Evolutionary conservation across 2,329 filamentous ascomycete genomes (phyloP).

Genomic region (Rhynchosporium agropyri): DNA sequence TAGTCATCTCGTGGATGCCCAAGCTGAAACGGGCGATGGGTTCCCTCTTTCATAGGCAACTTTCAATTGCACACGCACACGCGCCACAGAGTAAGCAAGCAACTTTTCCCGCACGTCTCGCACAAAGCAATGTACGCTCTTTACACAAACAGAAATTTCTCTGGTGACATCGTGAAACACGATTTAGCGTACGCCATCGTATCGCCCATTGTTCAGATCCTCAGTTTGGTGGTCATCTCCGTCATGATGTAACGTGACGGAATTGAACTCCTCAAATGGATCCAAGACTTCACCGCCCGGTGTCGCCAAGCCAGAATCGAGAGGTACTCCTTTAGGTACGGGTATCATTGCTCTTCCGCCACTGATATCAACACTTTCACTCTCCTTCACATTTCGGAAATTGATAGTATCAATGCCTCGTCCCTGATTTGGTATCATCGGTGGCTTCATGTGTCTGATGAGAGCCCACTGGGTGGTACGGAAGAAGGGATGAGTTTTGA

Average conservation of each 20-base stretch:
- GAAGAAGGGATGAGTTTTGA: conserved; percentile 97
- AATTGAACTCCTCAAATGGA: conserved; percentile 99
- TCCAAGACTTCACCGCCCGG: conserved; percentile 81
- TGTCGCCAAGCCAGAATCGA: conserved; percentile 84
- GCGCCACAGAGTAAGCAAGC: conserved; percentile 3
- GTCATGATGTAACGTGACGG: conserved; percentile 94
- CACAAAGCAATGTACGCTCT: conserved; percentile 15
- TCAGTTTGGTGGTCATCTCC: conserved; percentile 65
- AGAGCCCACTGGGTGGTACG: conserved; percentile 94
- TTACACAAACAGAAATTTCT: conserved; percentile 24
- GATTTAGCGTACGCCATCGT: conserved; percentile 25
- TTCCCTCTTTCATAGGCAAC: background rate
- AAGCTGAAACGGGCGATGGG: background rate
- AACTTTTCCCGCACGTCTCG: conserved; percentile 15
- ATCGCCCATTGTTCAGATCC: conserved; percentile 40
- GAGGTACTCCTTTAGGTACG: conserved; percentile 73
- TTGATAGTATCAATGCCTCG: conserved; percentile 92
- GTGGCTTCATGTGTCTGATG: conserved; percentile 95
- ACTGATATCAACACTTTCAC: conserved; percentile 86
- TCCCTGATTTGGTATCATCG: conserved; percentile 90
- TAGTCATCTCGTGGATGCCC: background rate
- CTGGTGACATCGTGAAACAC: background rate
- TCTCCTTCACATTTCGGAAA: conserved; percentile 98
- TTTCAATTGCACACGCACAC: background rate
- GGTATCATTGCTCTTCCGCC: conserved; percentile 51